Conservation (phyloP, 371 early-diverging fungal species). For the Haplosporangium sp. region DNA sequence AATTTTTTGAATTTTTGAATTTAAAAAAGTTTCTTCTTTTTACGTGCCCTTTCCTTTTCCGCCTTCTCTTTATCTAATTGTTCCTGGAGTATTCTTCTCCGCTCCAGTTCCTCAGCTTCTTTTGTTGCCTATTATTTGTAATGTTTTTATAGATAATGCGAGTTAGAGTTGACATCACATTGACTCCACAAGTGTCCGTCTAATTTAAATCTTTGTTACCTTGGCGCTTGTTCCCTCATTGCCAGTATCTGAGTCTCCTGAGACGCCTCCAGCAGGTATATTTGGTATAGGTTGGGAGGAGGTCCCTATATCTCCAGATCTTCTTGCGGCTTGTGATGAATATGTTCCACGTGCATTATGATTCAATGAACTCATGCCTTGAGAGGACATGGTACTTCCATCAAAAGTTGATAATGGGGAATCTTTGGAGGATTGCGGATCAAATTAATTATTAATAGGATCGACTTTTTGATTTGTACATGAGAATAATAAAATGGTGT, state of each 20-base stretch:
- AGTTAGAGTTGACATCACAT: neutral
- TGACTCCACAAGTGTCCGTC: neutral
- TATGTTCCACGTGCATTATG: neutral
- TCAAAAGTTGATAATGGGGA: constrained; percentile 6
- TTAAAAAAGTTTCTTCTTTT: constrained; percentile 47
- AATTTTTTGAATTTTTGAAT: too few species aligned
- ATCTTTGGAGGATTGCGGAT: constrained; percentile 5
- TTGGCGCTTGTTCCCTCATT: neutral
- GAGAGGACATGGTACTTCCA: neutral
- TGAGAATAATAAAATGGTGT: neutral
- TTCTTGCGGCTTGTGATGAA: constrained; percentile 2
- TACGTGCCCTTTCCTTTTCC: constrained; percentile 26
- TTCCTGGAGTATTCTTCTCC: constrained; percentile 33
- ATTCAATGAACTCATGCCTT: neutral
- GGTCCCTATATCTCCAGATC: neutral
- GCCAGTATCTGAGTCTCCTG: neutral
- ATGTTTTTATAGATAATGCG: neutral
- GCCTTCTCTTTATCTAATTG: constrained; percentile 38
- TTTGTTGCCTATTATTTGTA: constrained; percentile 13
- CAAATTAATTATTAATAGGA: neutral
- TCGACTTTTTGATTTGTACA: neutral
- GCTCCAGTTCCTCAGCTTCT: constrained; percentile 33
- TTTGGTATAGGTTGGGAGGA: neutral
- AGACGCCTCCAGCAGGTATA: neutral
- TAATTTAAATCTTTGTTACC: neutral